Evolutionary conservation across 441 rosid species (phyloP), one percentile per base, ranked within the genome.

Genomic region (Hura crepitans): DNA sequence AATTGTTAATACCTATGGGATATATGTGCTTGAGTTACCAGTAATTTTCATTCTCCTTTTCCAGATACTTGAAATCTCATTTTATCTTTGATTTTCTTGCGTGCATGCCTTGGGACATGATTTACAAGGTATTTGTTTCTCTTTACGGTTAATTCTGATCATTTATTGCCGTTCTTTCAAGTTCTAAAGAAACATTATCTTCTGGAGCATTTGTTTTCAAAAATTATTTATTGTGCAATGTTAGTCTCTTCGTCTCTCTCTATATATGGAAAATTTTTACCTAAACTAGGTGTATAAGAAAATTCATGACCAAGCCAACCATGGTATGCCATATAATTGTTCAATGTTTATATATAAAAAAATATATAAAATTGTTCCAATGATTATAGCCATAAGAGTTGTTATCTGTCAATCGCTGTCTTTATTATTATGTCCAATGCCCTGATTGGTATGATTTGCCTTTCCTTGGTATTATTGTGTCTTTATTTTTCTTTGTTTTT

Each of bases 81-180:
- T 95, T 95, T 74, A 13, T 88, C 69, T 53, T 87, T 65, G 98
- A 92, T 80, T 73, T 92, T 28, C 87, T 95, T 51, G 81, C 84
- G 76, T 92, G 99, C 75, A 43, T 92, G 85, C 99, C 98, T 51
- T 95, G 98, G 99, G 98, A 92, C 79, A 13, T 83, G 22, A 95
- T 92, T 58, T 92, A 86, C 81, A 85, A 85, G 97, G 98, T 95
- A 85, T 64, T 42, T 42, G 13, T 45, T 55, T 45, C 17, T 53
- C 12, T 30, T 10, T 18, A 8, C 12, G 28, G 62, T 14, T 68
- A n/a, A 43, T 45, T 25, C 42, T 25, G n/a, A 14, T 4, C 30
- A 30, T n/a, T 8, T 63, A 12, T 27, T 27, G 6, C 17, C 5
- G 10, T 17, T 31, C 30, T 47, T 6, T 46, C 37, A 45, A 64